Evolutionary conservation across 140 eudicot species (phyloP).

Genomic region (Cichorium intybus): DNA sequence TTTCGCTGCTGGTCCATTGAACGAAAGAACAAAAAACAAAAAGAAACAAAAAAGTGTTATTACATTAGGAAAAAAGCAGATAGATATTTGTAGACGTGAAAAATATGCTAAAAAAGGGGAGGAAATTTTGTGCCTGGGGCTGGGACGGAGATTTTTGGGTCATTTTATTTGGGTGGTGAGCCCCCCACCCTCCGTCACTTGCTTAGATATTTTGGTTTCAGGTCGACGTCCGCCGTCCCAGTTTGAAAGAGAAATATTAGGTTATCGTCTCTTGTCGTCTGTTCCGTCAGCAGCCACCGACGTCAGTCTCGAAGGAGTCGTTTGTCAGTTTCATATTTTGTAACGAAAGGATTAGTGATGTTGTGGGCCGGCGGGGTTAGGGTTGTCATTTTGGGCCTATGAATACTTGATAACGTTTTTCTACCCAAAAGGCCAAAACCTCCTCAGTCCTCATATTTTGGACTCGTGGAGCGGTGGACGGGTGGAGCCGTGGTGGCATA

Average conservation of each 20-base stretch:
- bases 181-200: slow-evolving; percentile 18
- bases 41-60: neutral
- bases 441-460: too few species aligned
- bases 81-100: slow-evolving; percentile 6
- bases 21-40: neutral
- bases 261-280: neutral
- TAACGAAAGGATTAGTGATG: neutral
- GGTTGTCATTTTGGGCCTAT: slow-evolving; percentile 18
- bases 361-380: slow-evolving; percentile 4
- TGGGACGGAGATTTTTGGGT: slow-evolving; percentile 32
- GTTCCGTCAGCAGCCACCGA: neutral
- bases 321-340: neutral
- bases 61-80: neutral
- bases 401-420: neutral
- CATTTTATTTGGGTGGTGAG: slow-evolving; percentile 35
- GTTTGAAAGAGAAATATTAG: slow-evolving; percentile 14
- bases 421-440: neutral
- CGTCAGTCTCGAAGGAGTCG: slow-evolving; percentile 12
- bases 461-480: too few species aligned
- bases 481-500: too few species aligned
- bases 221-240: slow-evolving; percentile 19
- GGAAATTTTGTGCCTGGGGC: slow-evolving; percentile 1
- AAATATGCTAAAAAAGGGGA: neutral
- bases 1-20: slow-evolving; percentile 28
- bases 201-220: slow-evolving; percentile 8